Percentiles rank a stretch among this genome's conserved stretches.
These are phyloP conservation scores for Sphaerulina vaccinii DNA, from an alignment of 2,329 filamentous ascomycete species.

Conservation along the genomic window DNA sequence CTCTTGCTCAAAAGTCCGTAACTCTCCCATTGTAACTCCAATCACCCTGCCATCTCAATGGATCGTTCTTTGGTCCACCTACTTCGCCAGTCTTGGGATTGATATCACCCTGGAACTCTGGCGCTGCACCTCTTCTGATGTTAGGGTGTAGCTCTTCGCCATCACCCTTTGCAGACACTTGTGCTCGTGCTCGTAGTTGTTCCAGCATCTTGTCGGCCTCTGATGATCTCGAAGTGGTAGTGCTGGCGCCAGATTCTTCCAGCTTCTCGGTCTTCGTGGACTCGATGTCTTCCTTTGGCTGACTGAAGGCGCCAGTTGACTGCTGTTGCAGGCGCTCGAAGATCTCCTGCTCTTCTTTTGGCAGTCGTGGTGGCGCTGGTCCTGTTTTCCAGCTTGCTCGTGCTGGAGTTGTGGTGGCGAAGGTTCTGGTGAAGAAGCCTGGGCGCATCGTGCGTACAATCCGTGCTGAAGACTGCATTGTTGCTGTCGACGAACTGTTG, in stretches of 20 bases:
- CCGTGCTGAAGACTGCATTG: constrained; percentile 27
- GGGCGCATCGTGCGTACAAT: constrained; percentile 29
- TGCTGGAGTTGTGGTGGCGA: constrained; percentile 48
- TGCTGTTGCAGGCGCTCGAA: constrained; percentile 81
- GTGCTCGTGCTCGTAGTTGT: constrained; percentile 38
- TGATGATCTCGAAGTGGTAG: constrained; percentile 16
- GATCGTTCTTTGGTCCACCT: constrained; percentile 96
- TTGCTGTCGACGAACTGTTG: not conserved
- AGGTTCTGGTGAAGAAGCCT: constrained; percentile 31
- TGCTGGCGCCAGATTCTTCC: constrained; percentile 6
- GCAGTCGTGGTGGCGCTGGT: constrained; percentile 80
- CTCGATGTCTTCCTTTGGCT: constrained; percentile 43
- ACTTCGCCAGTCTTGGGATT: constrained; percentile 96
- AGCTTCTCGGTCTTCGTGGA: constrained; percentile 3
- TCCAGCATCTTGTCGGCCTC: constrained; percentile 30
- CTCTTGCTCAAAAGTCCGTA: constrained; percentile 70
- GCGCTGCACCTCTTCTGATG: constrained; percentile 71
- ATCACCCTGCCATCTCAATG: constrained; percentile 76
- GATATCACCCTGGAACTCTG: constrained; percentile 87
- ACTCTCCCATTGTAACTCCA: constrained; percentile 96
- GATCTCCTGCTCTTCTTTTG: constrained; percentile 82
- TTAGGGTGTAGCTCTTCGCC: constrained; percentile 69
- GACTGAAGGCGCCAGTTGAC: constrained; percentile 76
- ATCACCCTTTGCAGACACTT: constrained; percentile 55
- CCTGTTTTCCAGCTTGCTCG: constrained; percentile 39